Percentiles rank a stretch among this genome's conserved stretches.
These are phyloP conservation scores for Boletales sp. DNA, from an alignment of 768 basidiomycete species.

Conservation along the genomic window DNA sequence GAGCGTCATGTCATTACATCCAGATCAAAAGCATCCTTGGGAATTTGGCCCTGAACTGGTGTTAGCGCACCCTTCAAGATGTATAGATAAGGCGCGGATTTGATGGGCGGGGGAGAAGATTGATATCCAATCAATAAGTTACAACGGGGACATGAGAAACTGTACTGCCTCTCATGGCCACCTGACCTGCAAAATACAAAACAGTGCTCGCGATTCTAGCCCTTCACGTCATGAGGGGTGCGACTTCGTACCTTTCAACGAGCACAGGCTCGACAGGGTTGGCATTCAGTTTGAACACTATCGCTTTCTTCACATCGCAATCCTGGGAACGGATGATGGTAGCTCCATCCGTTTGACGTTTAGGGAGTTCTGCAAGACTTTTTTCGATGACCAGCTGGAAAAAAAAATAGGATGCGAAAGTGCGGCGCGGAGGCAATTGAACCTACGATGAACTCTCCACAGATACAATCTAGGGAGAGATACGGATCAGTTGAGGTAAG, in stretches of 20 bases:
- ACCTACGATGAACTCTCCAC: constrained; percentile 82
- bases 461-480: constrained; percentile 65
- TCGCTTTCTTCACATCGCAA: constrained; percentile 49
- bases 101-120: constrained; percentile 68
- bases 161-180: constrained; percentile 74
- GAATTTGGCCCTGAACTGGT: constrained; percentile 85
- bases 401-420: background rate
- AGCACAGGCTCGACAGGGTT: constrained; percentile 64
- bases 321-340: constrained; percentile 78
- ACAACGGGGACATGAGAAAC: constrained; percentile 55
- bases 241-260: constrained; percentile 63
- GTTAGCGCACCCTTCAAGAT: constrained; percentile 79
- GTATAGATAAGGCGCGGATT: constrained; percentile 76
- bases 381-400: constrained; percentile 78
- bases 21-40: constrained; percentile 76
- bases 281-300: constrained; percentile 87
- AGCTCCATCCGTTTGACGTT: constrained; percentile 74
- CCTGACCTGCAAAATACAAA: constrained; percentile 40
- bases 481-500: constrained; percentile 6
- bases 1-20: constrained; percentile 21
- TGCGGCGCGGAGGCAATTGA: background rate
- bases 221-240: constrained; percentile 8
- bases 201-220: constrained; percentile 15
- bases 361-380: constrained; percentile 62
- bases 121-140: constrained; percentile 64